Evolutionary conservation across 371 early-diverging fungal genomes (phyloP).

Genomic region (Dinochytrium kinnereticum): DNA sequence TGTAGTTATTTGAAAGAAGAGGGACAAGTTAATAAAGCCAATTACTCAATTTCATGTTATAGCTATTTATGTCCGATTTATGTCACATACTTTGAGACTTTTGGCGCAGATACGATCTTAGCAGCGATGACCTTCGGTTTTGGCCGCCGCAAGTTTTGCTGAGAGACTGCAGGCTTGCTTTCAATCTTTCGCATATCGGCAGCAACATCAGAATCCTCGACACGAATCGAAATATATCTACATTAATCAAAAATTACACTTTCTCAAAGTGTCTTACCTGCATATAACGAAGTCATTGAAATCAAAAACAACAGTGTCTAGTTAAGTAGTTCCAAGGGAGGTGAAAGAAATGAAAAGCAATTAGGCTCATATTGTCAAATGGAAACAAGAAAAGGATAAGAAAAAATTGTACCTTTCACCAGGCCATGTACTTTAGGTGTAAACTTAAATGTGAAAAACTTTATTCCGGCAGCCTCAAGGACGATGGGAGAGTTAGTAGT

Average conservation of each 20-base stretch:
- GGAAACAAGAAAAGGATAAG: no score
- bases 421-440: constrained; percentile 10
- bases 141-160: neutral
- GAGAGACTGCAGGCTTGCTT: neutral
- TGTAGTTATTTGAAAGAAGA: neutral
- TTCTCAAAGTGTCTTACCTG: neutral
- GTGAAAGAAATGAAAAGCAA: no score
- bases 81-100: neutral
- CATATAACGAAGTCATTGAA: constrained; percentile 14
- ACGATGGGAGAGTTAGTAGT: neutral
- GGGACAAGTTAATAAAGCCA: no score
- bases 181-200: neutral
- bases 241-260: neutral
- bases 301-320: constrained; percentile 17
- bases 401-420: constrained; percentile 7
- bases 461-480: neutral
- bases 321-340: no score
- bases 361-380: no score
- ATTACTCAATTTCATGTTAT: no score
- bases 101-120: neutral
- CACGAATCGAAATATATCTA: constrained; percentile 15
- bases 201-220: neutral
- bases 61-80: no score
- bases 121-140: neutral
- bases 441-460: neutral